These are phyloP conservation scores for Iris pallida DNA, from an alignment of 116 monocot species.

Conservation along the genomic window DNA sequence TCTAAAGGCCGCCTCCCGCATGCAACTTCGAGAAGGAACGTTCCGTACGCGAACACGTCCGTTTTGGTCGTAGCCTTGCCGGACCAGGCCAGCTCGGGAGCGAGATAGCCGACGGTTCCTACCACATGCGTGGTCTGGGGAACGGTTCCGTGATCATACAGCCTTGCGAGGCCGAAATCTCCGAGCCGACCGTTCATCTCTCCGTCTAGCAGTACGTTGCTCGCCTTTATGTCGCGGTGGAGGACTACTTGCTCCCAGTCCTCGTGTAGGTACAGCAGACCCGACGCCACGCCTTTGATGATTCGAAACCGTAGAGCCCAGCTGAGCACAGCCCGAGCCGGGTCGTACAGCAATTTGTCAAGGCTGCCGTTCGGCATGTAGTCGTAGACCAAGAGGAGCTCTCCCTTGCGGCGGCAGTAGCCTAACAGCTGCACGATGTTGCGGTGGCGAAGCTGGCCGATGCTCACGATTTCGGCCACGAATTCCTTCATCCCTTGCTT, in stretches of 20 bases:
- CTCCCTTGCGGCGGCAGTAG: constrained; percentile 6
- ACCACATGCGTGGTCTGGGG: constrained; percentile 7
- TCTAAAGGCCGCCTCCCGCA: constrained; percentile 22
- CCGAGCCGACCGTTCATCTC: constrained; percentile 13
- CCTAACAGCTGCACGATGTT: constrained; percentile 14
- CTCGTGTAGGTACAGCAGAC: constrained; percentile 30
- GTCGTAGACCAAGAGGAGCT: constrained; percentile 11
- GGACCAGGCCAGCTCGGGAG: constrained; percentile 12
- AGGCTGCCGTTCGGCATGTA: constrained; percentile 21
- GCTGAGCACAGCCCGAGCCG: background rate
- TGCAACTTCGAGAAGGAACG: constrained; percentile 19
- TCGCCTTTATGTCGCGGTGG: constrained; percentile 19
- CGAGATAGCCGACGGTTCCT: constrained; percentile 18
- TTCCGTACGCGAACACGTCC: constrained; percentile 21
- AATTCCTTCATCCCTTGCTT: constrained; percentile 15
- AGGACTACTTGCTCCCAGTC: constrained; percentile 27
- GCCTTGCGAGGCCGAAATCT: constrained; percentile 14
- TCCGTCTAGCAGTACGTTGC: constrained; percentile 12
- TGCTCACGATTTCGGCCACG: constrained; percentile 12
- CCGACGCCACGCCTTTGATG: constrained; percentile 19
- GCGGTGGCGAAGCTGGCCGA: constrained; percentile 11
- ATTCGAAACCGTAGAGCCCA: constrained; percentile 19
- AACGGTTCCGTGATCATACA: constrained; percentile 10
- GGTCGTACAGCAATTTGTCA: background rate
- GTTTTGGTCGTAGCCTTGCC: constrained; percentile 19